Conservation (phyloP, 2,329 filamentous ascomycete species). For the Ophiostoma perfectum region DNA sequence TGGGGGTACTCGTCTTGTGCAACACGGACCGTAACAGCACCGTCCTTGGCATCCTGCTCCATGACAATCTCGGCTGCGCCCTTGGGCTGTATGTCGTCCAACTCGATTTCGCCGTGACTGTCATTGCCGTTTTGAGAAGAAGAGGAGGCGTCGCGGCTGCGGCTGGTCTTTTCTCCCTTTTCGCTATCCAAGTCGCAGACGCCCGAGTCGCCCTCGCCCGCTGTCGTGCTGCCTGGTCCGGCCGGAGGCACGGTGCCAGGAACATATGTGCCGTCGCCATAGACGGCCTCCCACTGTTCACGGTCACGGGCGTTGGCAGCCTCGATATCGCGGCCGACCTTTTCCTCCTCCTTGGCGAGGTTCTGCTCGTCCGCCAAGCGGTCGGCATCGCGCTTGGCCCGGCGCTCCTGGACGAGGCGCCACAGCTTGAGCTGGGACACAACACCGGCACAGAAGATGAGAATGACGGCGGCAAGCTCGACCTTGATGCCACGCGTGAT, state of each 20-base stretch:
- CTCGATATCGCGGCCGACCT: slow-evolving; percentile 62
- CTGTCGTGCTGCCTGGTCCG: slow-evolving; percentile 26
- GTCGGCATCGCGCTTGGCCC: slow-evolving; percentile 48
- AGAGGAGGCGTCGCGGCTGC: not conserved
- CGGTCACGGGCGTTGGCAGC: slow-evolving; percentile 56
- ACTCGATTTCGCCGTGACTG: slow-evolving; percentile 42
- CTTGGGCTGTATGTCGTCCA: slow-evolving; percentile 45
- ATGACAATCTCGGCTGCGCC: slow-evolving; percentile 40
- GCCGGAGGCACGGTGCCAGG: not conserved
- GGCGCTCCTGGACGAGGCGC: slow-evolving; percentile 66
- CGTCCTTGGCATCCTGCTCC: slow-evolving; percentile 39
- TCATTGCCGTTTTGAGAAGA: not conserved
- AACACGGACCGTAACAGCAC: slow-evolving; percentile 50
- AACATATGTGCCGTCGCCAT: slow-evolving; percentile 52
- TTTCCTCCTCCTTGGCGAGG: slow-evolving; percentile 61
- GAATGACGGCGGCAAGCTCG: slow-evolving; percentile 71
- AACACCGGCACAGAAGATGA: slow-evolving; percentile 69
- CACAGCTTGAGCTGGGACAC: slow-evolving; percentile 82
- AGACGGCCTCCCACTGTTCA: slow-evolving; percentile 69
- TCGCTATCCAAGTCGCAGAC: slow-evolving; percentile 44
- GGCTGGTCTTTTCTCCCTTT: slow-evolving; percentile 41
- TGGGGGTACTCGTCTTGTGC: slow-evolving; percentile 44
- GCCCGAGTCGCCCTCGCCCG: slow-evolving; percentile 44
- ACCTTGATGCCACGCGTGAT: slow-evolving; percentile 80
- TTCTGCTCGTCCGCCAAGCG: slow-evolving; percentile 47